Conservation (phyloP, 345 rosid genomes). For the Brassica incana region DNA sequence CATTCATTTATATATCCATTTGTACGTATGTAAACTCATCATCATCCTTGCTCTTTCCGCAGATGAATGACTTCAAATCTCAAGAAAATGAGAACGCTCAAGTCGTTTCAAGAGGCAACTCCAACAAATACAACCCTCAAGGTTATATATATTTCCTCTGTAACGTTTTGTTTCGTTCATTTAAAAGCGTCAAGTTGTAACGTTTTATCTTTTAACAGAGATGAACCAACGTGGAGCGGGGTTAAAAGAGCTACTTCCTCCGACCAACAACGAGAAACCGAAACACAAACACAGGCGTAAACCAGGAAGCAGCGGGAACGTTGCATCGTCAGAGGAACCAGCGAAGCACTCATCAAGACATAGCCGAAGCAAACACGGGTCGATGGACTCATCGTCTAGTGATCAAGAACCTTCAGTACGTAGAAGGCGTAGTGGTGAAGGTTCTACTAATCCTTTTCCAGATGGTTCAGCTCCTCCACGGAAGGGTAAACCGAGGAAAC, state of each 20-base stretch:
- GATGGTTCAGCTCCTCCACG: constrained; percentile 40
- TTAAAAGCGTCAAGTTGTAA: not conserved
- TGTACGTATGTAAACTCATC: not conserved
- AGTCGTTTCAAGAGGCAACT: constrained; percentile 37
- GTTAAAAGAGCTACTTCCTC: constrained; percentile 31
- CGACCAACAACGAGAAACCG: constrained; percentile 24
- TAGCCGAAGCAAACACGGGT: constrained; percentile 29
- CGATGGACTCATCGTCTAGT: constrained; percentile 26
- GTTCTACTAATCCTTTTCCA: not conserved
- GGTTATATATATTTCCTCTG: constrained; percentile 1
- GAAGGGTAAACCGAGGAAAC: constrained; percentile 36
- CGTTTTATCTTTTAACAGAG: constrained; percentile 15
- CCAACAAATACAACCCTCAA: constrained; percentile 37
- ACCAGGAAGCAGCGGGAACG: constrained; percentile 27
- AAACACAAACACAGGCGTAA: constrained; percentile 37
- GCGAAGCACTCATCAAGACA: constrained; percentile 32
- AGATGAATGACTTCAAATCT: constrained; percentile 42
- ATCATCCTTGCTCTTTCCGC: not conserved
- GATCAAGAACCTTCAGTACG: constrained; percentile 38
- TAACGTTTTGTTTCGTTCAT: not conserved
- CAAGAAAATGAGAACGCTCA: constrained; percentile 35
- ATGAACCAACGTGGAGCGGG: constrained; percentile 28
- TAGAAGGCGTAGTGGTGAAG: constrained; percentile 34
- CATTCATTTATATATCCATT: not conserved
- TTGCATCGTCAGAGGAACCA: constrained; percentile 27